Conservation (phyloP, 306 rosid species). For the Geum urbanum region DNA sequence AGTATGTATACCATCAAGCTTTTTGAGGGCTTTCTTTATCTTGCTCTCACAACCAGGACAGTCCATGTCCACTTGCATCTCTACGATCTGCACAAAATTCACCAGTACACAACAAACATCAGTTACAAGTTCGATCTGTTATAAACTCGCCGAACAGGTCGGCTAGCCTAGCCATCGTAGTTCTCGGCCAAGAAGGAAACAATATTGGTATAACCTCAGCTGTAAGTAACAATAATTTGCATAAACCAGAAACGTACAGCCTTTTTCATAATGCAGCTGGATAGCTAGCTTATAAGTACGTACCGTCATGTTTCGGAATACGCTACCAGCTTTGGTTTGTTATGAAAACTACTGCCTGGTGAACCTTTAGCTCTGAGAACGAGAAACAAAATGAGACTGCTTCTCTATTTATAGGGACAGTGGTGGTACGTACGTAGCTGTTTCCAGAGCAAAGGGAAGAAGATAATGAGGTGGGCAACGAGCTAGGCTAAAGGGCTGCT, state of each 20-base stretch:
- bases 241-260: background rate
- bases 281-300: background rate
- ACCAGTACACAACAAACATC: background rate
- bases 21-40: conserved; percentile 54
- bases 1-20: conserved; percentile 44
- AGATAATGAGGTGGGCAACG: background rate
- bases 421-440: background rate
- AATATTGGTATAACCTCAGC: background rate
- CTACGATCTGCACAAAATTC: conserved; percentile 41
- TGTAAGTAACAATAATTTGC: background rate
- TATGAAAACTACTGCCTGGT: background rate
- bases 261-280: conserved; percentile 1
- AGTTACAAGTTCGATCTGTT: background rate
- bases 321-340: background rate
- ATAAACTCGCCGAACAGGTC: background rate
- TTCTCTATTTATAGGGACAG: conserved; percentile 23
- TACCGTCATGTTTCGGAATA: conserved; percentile 16
- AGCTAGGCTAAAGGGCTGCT: no score
- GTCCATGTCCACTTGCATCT: conserved; percentile 63
- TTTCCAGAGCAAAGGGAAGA: conserved; percentile 5
- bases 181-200: conserved; percentile 13
- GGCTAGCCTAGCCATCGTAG: background rate
- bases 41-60: conserved; percentile 63
- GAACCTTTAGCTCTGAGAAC: background rate
- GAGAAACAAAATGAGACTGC: conserved; percentile 11